These are phyloP conservation scores for Zygotorulaspora danielsina DNA, from an alignment of 805 yeast genomes.

Conservation along the genomic window DNA sequence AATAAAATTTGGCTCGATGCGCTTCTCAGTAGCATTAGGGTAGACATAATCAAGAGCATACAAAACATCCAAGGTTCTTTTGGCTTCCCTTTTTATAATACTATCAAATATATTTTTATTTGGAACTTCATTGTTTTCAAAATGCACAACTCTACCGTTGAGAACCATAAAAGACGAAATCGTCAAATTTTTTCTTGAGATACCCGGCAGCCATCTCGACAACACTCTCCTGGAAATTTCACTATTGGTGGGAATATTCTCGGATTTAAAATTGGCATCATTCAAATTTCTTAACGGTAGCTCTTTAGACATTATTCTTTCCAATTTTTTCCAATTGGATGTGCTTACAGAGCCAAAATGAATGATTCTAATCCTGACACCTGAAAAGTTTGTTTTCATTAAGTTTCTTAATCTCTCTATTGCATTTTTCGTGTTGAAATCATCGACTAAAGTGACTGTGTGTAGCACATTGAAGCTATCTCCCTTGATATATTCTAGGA, in stretches of 20 bases:
- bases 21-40: constrained; percentile 17
- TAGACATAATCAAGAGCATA: constrained; percentile 24
- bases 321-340: constrained; percentile 22
- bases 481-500: constrained; percentile 22
- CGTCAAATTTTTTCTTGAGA: constrained; percentile 22
- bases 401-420: constrained; percentile 43
- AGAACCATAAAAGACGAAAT: constrained; percentile 42
- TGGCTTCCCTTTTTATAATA: constrained; percentile 45
- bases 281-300: constrained; percentile 28
- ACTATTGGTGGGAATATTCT: constrained; percentile 7
- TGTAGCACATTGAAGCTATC: constrained; percentile 27
- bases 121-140: constrained; percentile 27
- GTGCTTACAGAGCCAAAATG: constrained; percentile 26
- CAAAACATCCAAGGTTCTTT: constrained; percentile 41
- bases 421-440: constrained; percentile 40
- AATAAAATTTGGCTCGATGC: constrained; percentile 40
- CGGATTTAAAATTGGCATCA: neutral
- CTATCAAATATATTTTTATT: constrained; percentile 34
- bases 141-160: constrained; percentile 51
- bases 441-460: constrained; percentile 56
- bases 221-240: constrained; percentile 12
- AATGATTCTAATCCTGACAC: constrained; percentile 41
- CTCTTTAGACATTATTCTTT: constrained; percentile 14
- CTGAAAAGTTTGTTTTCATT: constrained; percentile 26
- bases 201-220: constrained; percentile 28